Evolutionary conservation across 2,329 filamentous ascomycete species (phyloP).

Genomic region (Pestalotiopsis sp.): DNA sequence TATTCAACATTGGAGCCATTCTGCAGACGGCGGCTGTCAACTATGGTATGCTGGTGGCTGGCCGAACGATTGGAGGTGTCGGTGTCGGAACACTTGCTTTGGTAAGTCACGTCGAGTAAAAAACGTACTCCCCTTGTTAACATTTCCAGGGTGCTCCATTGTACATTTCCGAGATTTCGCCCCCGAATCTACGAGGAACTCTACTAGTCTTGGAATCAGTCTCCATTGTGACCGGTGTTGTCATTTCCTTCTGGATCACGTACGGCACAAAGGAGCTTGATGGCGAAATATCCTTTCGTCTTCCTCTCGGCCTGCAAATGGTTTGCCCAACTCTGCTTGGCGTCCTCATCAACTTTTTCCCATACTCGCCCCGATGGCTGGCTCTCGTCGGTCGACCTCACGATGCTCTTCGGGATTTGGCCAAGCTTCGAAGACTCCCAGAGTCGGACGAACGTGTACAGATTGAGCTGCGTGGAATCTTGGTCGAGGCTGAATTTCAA

Average conservation of each 20-base stretch:
- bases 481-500: constrained; percentile 50
- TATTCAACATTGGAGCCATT: constrained; percentile 46
- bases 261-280: constrained; percentile 50
- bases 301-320: constrained; percentile 51
- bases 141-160: constrained; percentile 12
- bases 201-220: constrained; percentile 53
- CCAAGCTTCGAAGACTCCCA: constrained; percentile 43
- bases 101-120: background rate
- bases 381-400: constrained; percentile 39
- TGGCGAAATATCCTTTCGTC: constrained; percentile 44
- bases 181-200: constrained; percentile 40
- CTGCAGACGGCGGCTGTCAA: constrained; percentile 34
- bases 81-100: constrained; percentile 31
- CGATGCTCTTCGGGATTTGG: constrained; percentile 40
- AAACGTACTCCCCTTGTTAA: background rate
- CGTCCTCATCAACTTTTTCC: constrained; percentile 46
- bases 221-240: constrained; percentile 53
- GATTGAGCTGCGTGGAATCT: constrained; percentile 51
- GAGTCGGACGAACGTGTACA: constrained; percentile 44
- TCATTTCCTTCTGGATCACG: constrained; percentile 57
- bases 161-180: constrained; percentile 36
- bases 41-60: constrained; percentile 30
- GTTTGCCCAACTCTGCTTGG: constrained; percentile 40
- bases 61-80: constrained; percentile 32
- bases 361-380: constrained; percentile 50